Base-by-base conservation (phyloP, 2,329 filamentous ascomycete genomes). In the Clarireedia paspali region DNA sequence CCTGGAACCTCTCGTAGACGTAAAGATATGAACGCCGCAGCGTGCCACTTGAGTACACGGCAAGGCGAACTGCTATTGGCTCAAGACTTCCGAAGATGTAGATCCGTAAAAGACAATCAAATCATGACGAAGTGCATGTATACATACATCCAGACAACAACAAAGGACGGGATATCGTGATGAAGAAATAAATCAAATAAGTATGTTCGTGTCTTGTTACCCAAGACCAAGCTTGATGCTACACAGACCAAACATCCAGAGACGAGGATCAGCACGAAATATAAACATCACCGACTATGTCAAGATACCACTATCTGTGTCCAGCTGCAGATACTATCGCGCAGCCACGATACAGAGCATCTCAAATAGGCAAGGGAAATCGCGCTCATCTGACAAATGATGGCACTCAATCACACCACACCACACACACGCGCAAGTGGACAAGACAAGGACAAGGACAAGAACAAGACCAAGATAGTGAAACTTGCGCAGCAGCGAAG, bases 341-440 rank as follows among this genome's bases (percentile, higher is more conserved):
- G 10, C 27, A 30, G 27, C 27, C n/a, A 17, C n/a, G 9, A 20
- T 17, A 10, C 40, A 17, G 20, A 44, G n/a, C 27, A 53, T 55
- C 40, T 30, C 53, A 40, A 55, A 50, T 42, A 50, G 53, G 53
- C 23, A 55, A 55, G 50, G 53, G 38, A 45, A 55, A 55, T 50
- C 46, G 46, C 39, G 36, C 39, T 42, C n/a, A 15, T 15, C 9
- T 15, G 20, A 50, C 15, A 15, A 36, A 36, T 6, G 14, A 55
- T 27, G 17, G 30, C 27, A 39, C n/a, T 6, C 34, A 40, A 40
- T 40, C 10, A 27, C 20, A 15, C 6, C 20, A 20, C 20, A 20
- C 20, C 20, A 20, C 20, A 20, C 20, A 20, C 20, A 20, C 50
- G 14, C 30, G 30, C 39, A 38, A 53, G 40, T 45, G 40, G 39